Percentiles rank a stretch among this genome's conserved stretches.
Conservation (phyloP, 352 stramenopile genomes). For the Globisporangium viniferum region DNA sequence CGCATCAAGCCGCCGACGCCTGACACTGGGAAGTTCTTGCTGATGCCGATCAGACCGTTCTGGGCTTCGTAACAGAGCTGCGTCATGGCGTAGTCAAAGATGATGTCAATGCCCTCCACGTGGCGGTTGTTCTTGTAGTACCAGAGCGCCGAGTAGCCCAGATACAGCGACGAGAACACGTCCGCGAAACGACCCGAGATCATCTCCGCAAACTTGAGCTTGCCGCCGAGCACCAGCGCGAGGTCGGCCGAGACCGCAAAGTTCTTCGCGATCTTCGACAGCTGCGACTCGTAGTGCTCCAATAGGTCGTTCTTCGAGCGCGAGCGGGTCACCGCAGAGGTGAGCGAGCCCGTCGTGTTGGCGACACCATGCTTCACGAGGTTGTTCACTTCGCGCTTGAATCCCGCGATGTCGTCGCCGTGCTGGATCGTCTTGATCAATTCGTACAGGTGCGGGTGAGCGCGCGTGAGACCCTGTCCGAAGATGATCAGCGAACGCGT, state of each 20-base stretch:
- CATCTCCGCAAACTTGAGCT: slow-evolving; percentile 99
- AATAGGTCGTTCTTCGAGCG: slow-evolving; percentile 92
- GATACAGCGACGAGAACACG: slow-evolving; percentile 96
- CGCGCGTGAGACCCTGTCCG: slow-evolving; percentile 96
- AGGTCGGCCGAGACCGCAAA: slow-evolving; percentile 96
- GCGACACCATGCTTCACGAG: slow-evolving; percentile 92
- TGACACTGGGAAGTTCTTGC: slow-evolving; percentile 95
- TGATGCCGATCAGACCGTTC: slow-evolving; percentile 93
- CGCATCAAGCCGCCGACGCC: slow-evolving; percentile 93
- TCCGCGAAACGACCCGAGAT: slow-evolving; percentile 96
- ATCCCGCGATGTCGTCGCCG: slow-evolving; percentile 90
- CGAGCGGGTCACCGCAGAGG: slow-evolving; percentile 86
- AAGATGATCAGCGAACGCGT: slow-evolving; percentile 98
- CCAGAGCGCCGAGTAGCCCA: slow-evolving; percentile 97
- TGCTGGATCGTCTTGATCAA: slow-evolving; percentile 97
- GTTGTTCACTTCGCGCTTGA: slow-evolving; percentile 94
- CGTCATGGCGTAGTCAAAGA: slow-evolving; percentile 97
- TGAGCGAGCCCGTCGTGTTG: slow-evolving; percentile 91
- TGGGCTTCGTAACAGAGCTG: slow-evolving; percentile 95
- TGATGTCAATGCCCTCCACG: slow-evolving; percentile 92
- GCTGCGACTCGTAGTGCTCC: slow-evolving; percentile 96
- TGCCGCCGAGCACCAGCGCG: slow-evolving; percentile 95
- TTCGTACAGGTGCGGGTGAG: slow-evolving; percentile 96
- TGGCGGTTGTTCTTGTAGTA: slow-evolving; percentile 95
- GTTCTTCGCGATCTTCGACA: slow-evolving; percentile 95